Conservation (phyloP, 2,329 filamentous ascomycete genomes). For the Ceratocystis smalleyi region DNA sequence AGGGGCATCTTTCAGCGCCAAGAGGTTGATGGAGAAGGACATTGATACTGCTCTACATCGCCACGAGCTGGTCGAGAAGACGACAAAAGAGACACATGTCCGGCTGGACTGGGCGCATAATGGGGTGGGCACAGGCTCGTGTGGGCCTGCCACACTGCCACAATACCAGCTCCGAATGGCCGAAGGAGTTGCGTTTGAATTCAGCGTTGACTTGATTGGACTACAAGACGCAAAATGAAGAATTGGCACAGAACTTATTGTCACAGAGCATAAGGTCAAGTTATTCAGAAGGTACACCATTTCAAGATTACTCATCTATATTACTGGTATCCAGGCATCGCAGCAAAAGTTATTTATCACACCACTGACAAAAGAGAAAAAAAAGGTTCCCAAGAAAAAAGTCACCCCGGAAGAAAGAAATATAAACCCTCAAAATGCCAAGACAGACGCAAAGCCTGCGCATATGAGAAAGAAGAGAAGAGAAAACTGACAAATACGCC, state of each 20-base stretch:
- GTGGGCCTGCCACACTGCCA: conserved; percentile 40
- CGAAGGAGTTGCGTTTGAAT: conserved; percentile 29
- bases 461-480: neutral
- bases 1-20: conserved; percentile 40
- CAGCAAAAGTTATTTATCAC: neutral
- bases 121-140: conserved; percentile 46
- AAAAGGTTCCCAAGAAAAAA: neutral
- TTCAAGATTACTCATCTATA: neutral
- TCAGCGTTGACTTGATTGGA: neutral
- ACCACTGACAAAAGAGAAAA: neutral
- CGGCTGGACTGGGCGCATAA: conserved; percentile 47
- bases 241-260: neutral
- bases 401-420: neutral
- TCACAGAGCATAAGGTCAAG: neutral
- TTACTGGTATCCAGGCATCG: neutral
- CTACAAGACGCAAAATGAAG: neutral
- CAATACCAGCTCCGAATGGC: conserved; percentile 30
- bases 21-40: conserved; percentile 39
- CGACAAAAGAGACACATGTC: conserved; percentile 37
- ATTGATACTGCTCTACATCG: conserved; percentile 42
- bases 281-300: neutral
- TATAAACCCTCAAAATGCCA: conserved; percentile 1
- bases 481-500: neutral
- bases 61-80: conserved; percentile 38
- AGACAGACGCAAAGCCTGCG: neutral